A percentile compares a stretch with the other conserved stretches of the same genome.
Evolutionary conservation across 345 rosid genomes (phyloP).

Genomic region (Kernera saxatilis): DNA sequence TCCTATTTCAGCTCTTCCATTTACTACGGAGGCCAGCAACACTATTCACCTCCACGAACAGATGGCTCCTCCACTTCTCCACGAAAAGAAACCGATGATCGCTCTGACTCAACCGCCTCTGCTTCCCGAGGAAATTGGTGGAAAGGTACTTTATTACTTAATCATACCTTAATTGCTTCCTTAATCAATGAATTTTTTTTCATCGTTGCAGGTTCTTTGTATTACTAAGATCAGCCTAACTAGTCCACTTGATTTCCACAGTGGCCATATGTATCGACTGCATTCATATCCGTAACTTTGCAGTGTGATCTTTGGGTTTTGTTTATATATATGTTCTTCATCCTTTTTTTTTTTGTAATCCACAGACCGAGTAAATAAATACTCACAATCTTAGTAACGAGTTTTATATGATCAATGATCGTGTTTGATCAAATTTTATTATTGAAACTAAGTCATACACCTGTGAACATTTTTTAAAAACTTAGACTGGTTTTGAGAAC

Average conservation of each 20-base stretch:
- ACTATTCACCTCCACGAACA: constrained; percentile 58
- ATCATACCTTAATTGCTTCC: not conserved
- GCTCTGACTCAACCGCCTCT: constrained; percentile 29
- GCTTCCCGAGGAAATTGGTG: constrained; percentile 96
- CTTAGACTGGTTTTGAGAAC: constrained; percentile 5
- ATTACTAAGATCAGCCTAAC: constrained; percentile 22
- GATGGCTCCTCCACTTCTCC: constrained; percentile 3
- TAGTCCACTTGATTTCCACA: not conserved
- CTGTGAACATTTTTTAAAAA: not conserved
- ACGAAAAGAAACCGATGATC: constrained; percentile 32
- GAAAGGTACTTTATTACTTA: constrained; percentile 52
- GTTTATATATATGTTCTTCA: constrained; percentile 2
- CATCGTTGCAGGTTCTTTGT: constrained; percentile 27
- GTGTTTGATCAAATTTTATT: not conserved
- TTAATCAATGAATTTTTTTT: not conserved
- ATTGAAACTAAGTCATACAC: constrained; percentile 7
- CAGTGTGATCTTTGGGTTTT: constrained; percentile 14
- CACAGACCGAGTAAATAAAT: not conserved
- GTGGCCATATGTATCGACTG: not conserved
- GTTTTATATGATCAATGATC: not conserved
- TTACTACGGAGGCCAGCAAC: constrained; percentile 87
- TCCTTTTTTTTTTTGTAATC: not conserved
- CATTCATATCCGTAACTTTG: not conserved
- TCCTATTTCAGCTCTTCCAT: constrained; percentile 77
- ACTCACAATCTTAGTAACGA: constrained; percentile 14